Evolutionary conservation across 2,329 filamentous ascomycete species (phyloP).

Genomic region (Elsinoe fawcettii): DNA sequence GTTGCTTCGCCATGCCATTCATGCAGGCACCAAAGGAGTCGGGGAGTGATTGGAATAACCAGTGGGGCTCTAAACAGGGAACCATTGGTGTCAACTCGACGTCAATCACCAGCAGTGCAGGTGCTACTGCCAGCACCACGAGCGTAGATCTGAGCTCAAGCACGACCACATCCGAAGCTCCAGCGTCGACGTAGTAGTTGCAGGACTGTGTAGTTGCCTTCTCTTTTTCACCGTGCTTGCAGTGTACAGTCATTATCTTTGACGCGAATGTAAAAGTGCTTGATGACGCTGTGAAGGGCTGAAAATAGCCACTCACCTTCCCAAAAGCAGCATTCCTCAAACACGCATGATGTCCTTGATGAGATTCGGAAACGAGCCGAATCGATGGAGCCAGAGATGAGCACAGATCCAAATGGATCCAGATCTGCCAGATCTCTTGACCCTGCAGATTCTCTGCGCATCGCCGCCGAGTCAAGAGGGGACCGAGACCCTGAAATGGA

Average conservation of each 20-base stretch:
- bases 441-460: constrained; percentile 10
- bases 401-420: background rate
- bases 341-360: background rate
- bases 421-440: constrained; percentile 7
- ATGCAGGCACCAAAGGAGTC: background rate
- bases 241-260: too few species aligned
- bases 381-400: background rate
- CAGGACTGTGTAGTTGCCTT: too few species aligned
- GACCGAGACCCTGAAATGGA: background rate
- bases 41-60: constrained; percentile 3
- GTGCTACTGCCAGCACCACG: too few species aligned
- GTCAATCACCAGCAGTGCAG: too few species aligned
- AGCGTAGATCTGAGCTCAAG: background rate
- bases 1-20: constrained; percentile 20
- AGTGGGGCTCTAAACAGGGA: background rate
- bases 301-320: background rate
- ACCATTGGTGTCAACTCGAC: background rate
- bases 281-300: background rate
- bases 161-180: background rate
- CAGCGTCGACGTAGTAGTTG: background rate
- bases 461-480: background rate
- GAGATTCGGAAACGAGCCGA: background rate
- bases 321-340: background rate
- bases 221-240: too few species aligned
- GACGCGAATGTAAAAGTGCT: background rate